Percentiles rank a stretch among this genome's conserved stretches.
Conservation (phyloP, 169 alveolate genomes). For the Eimeria sp. region DNA sequence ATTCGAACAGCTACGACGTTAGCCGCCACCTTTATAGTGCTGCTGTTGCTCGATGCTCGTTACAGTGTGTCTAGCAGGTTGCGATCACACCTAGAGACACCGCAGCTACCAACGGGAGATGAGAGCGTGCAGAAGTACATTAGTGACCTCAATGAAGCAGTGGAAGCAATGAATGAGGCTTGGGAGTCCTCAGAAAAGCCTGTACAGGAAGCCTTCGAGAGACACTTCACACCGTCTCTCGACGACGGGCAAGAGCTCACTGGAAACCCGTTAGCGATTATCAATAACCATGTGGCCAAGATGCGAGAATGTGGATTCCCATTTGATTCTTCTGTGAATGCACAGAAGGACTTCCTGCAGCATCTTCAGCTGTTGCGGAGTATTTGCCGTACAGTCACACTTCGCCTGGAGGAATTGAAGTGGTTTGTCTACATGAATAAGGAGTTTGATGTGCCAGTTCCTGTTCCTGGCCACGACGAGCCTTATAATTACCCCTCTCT, state of each 20-base stretch:
- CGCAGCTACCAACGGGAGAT: not conserved
- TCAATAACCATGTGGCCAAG: not conserved
- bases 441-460: not conserved
- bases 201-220: not conserved
- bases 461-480: constrained; percentile 33
- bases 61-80: not conserved
- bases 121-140: not conserved
- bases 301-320: not conserved
- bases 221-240: not conserved
- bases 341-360: not conserved
- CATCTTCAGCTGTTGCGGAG: not conserved
- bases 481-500: not conserved
- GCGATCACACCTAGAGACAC: not conserved
- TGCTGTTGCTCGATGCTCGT: not conserved
- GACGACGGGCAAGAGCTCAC: not conserved
- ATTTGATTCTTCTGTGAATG: not conserved
- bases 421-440: not conserved
- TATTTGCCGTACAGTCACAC: not conserved
- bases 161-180: not conserved
- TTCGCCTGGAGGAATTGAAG: not conserved
- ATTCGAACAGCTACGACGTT: not conserved
- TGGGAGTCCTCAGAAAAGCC: not conserved
- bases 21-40: not conserved
- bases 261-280: not conserved
- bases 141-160: not conserved